A percentile compares a stretch with the other conserved stretches of the same genome.
phyloP scores from a whole-genome alignment of 352 stramenopile species.

The Phytophthora aleatoria region DNA sequence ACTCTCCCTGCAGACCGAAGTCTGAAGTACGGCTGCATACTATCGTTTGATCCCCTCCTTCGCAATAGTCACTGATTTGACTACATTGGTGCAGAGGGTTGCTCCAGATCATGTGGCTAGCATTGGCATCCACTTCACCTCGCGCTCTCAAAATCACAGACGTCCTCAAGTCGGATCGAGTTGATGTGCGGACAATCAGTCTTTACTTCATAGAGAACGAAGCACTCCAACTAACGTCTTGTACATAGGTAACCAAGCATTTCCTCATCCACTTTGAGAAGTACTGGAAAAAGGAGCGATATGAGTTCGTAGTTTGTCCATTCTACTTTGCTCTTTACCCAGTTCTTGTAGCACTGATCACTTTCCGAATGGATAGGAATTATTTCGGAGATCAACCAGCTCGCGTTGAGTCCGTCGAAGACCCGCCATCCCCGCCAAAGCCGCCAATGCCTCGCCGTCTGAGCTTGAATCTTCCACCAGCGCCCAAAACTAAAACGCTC shows the following conservation, averaged over 20 bases:
- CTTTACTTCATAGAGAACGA: background rate
- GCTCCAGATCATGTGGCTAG: conserved; percentile 87
- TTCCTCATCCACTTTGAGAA: conserved; percentile 83
- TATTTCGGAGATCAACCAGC: conserved; percentile 55
- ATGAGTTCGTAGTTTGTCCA: conserved; percentile 45
- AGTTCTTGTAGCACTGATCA: background rate
- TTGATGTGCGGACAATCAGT: conserved; percentile 38
- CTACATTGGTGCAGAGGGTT: conserved; percentile 41
- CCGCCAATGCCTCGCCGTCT: conserved; percentile 36
- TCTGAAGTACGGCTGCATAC: conserved; percentile 52
- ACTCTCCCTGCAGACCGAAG: conserved; percentile 44
- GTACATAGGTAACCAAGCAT: conserved; percentile 53
- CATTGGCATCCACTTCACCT: conserved; percentile 55
- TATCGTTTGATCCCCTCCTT: background rate
- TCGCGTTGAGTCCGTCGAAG: background rate
- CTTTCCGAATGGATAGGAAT: conserved; percentile 35
- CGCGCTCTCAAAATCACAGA: conserved; percentile 67
- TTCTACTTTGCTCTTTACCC: background rate
- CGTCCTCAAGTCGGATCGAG: conserved; percentile 71
- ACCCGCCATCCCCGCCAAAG: conserved; percentile 17
- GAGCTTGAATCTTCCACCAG: conserved; percentile 52
- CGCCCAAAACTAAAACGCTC: conserved; percentile 33
- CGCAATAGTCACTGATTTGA: background rate
- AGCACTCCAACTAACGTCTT: conserved; percentile 1
- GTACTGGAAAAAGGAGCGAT: conserved; percentile 79